These are phyloP conservation scores for Triticum turgidum DNA, from an alignment of 176 grass and related monocot species.

Conservation along the genomic window DNA sequence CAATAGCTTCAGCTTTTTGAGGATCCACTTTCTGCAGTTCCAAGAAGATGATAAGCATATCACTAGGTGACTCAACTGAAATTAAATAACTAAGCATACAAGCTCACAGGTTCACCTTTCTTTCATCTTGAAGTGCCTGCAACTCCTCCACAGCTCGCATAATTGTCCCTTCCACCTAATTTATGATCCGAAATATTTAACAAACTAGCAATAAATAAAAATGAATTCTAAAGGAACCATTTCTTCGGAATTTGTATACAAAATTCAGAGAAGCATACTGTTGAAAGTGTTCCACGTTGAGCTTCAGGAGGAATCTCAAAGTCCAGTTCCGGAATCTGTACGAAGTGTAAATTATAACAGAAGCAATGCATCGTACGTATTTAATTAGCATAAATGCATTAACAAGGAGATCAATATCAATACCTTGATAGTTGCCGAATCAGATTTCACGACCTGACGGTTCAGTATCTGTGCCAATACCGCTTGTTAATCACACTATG, in stretches of 20 bases:
- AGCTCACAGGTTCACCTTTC: slow-evolving; percentile 59
- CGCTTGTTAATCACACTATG: slow-evolving; percentile 14
- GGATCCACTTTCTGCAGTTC: slow-evolving; percentile 83
- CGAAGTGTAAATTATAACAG: slow-evolving; percentile 38
- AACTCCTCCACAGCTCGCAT: slow-evolving; percentile 73
- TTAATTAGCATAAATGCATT: neutral
- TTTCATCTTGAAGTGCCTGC: slow-evolving; percentile 79
- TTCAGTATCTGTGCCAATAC: slow-evolving; percentile 67
- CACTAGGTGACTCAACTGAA: neutral
- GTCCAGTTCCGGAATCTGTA: slow-evolving; percentile 87
- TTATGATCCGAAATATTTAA: slow-evolving; percentile 10
- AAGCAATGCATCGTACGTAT: neutral
- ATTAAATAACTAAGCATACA: slow-evolving; percentile 7
- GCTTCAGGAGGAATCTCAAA: slow-evolving; percentile 95
- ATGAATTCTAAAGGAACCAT: neutral
- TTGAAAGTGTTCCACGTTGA: slow-evolving; percentile 85
- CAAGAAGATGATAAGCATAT: neutral
- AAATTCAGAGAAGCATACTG: slow-evolving; percentile 48
- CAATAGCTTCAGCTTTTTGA: slow-evolving; percentile 84
- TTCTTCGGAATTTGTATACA: neutral
- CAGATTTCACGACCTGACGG: slow-evolving; percentile 95
- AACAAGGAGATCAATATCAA: neutral
- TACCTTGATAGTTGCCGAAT: slow-evolving; percentile 97
- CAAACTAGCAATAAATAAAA: neutral
- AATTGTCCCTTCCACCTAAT: slow-evolving; percentile 86